phyloP scores from a whole-genome alignment of 345 rosid species.

The Salix viminalis region DNA sequence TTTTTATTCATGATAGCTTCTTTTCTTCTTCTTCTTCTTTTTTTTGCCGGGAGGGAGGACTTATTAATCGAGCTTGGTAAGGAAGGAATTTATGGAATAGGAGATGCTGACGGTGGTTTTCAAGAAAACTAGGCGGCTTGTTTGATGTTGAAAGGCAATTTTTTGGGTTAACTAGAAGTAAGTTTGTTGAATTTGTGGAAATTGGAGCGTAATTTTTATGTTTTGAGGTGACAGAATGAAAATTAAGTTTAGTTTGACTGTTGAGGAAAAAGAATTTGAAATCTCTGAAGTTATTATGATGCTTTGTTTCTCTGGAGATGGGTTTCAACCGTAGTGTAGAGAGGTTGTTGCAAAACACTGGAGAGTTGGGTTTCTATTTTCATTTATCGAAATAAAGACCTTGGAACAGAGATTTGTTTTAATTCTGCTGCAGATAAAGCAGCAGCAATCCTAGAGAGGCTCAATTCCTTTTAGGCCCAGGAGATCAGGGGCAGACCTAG shows the following conservation, averaged over 20 bases:
- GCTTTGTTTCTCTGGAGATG: neutral
- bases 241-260: neutral
- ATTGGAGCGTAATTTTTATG: neutral
- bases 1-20: neutral
- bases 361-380: neutral
- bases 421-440: neutral
- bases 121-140: neutral
- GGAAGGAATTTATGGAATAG: constrained; percentile 7
- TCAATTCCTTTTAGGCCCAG: neutral
- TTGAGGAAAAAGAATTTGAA: neutral
- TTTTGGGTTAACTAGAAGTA: neutral
- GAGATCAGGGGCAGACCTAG: neutral
- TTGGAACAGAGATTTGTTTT: neutral
- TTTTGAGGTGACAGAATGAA: neutral
- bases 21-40: neutral
- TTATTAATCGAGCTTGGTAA: neutral
- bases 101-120: neutral
- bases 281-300: neutral
- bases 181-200: neutral
- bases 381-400: neutral
- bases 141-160: neutral
- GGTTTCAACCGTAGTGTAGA: neutral
- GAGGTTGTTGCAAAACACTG: neutral
- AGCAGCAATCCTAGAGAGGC: neutral
- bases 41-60: neutral